These are phyloP conservation scores for Ogataea methanolica DNA, from an alignment of 805 yeast species.

Conservation along the genomic window DNA sequence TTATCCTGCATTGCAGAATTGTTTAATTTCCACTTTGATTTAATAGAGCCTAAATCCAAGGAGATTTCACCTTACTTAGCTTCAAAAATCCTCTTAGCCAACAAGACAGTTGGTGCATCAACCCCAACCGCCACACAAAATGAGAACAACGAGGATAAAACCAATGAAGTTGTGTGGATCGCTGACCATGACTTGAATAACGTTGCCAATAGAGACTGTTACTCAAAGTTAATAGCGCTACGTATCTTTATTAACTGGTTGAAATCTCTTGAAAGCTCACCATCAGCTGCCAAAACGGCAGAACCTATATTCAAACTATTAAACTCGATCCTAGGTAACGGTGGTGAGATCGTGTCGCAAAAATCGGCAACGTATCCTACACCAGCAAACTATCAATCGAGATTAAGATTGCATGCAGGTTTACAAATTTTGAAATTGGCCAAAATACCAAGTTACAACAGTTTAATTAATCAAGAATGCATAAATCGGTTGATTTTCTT, in stretches of 20 bases:
- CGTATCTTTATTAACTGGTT: conserved; percentile 58
- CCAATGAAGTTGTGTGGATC: conserved; percentile 24
- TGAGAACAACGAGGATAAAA: conserved; percentile 49
- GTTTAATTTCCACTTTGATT: conserved; percentile 41
- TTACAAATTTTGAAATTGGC: conserved; percentile 60
- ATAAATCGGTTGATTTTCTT: conserved; percentile 51
- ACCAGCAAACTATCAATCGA: conserved; percentile 56
- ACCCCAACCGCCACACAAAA: conserved; percentile 21
- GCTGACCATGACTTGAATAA: conserved; percentile 18
- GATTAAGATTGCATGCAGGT: conserved; percentile 67
- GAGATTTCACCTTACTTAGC: conserved; percentile 58
- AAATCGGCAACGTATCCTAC: conserved; percentile 49
- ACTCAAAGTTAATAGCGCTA: conserved; percentile 36
- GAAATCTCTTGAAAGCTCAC: conserved; percentile 27
- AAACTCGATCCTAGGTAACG: conserved; percentile 61
- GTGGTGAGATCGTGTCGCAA: conserved; percentile 66
- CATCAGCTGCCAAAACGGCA: conserved; percentile 40
- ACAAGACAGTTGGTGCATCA: conserved; percentile 33
- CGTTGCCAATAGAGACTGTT: conserved; percentile 11
- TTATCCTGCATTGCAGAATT: conserved; percentile 59
- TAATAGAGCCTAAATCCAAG: conserved; percentile 46
- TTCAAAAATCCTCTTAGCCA: conserved; percentile 55
- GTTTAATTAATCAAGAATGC: conserved; percentile 47
- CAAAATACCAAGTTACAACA: conserved; percentile 45
- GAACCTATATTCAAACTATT: conserved; percentile 66